A percentile compares a stretch with the other conserved stretches of the same genome.
These are phyloP conservation scores for Yarrowia sp. DNA, from an alignment of 805 yeast genomes.

Conservation along the genomic window DNA sequence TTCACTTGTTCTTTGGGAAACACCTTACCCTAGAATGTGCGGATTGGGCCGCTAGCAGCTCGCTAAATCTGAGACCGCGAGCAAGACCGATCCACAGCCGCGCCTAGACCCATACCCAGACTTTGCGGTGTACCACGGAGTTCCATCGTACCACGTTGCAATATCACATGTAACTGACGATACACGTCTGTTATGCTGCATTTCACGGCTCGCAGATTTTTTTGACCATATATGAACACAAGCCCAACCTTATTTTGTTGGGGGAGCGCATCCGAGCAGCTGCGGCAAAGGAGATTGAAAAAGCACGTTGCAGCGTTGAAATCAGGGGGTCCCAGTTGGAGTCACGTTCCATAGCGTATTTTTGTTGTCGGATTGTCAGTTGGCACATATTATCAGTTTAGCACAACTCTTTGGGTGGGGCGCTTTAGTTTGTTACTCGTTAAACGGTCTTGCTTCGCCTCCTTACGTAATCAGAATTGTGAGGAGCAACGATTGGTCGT, in stretches of 20 bases:
- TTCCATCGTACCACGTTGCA: conserved; percentile 10
- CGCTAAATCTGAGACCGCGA: too few relatives aligned
- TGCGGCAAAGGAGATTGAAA: background rate
- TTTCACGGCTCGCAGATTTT: conserved; percentile 16
- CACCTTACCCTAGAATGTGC: background rate
- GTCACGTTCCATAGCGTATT: too few relatives aligned
- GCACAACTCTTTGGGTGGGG: too few relatives aligned
- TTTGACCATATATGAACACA: conserved; percentile 7
- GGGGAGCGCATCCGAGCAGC: background rate
- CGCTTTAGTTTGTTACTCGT: too few relatives aligned
- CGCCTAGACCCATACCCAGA: too few relatives aligned
- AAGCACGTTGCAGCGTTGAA: background rate
- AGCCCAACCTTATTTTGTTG: conserved; percentile 2
- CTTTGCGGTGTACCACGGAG: too few relatives aligned
- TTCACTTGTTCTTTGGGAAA: conserved; percentile 3
- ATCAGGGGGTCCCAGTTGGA: too few relatives aligned
- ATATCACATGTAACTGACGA: conserved; percentile 14
- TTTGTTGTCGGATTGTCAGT: too few relatives aligned
- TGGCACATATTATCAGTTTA: too few relatives aligned
- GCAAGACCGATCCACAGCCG: background rate
- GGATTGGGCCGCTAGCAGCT: background rate
- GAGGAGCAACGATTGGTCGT: too few relatives aligned
- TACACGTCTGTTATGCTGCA: conserved; percentile 21
- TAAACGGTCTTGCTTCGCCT: too few relatives aligned
- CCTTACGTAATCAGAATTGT: too few relatives aligned